Evolutionary conservation across 106 monocot genomes (phyloP), one percentile per base, ranked within the genome.

Genomic region (Vanilla planifolia): DNA sequence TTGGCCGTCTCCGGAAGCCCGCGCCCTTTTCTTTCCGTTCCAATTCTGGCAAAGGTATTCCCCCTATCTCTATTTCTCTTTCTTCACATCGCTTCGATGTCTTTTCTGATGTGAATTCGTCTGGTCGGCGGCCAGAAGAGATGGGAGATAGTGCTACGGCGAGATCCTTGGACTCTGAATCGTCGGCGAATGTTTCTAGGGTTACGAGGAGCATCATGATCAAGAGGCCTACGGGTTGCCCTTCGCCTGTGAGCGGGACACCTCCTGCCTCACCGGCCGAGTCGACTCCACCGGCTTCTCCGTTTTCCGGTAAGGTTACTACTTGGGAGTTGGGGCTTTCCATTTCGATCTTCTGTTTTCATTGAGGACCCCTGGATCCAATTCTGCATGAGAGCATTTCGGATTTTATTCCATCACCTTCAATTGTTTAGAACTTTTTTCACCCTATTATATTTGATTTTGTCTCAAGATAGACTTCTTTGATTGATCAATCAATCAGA

Each of bases 191-290:
- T 68, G 79, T 62, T 67, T 72, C 83, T 60, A 72, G 59, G 73
- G 95, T 95, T 61, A 90, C 95, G 56, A 62, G 89, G 59, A 90
- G 80, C 71, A 95, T 95, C 67, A 95, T 95, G 95, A 90, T 95
- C 28, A 83, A 76, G 76, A 70, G 79, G 52, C 90, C 95, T 28
- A 50, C 80, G 6, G 84, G 88, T 25, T 87, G 76, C 50, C 80
- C 87, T 14, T 73, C 83, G 45, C 67, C 85, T 20, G 55, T 36
- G 20, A 64, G 33, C 66, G 84, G 62, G 25, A 84, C 87, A 39
- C 84, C 78, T 57, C 89, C 86, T 63, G 43, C 50, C 24, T 84
- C 86, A 4, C 81, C 84, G 48, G 83, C 72, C 0, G 79, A 73
- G 17, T 67, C 73, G 9, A 83, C 89, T 3, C 85, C 89, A 23